These are phyloP conservation scores for Waitea zeae DNA, from an alignment of 1,284 basidiomycete genomes.

Conservation along the genomic window DNA sequence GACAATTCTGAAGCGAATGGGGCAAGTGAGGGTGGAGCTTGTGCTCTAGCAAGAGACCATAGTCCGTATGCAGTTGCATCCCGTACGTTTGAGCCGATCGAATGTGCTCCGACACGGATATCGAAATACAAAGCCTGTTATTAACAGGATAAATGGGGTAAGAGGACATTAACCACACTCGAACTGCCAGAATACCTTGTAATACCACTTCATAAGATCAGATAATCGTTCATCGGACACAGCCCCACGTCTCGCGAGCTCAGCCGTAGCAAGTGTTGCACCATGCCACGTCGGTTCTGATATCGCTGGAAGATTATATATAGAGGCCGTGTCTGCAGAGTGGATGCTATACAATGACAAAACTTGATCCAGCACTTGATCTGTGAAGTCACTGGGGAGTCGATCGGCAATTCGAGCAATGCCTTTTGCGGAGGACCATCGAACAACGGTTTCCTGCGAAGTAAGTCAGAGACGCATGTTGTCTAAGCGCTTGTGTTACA, in stretches of 20 bases:
- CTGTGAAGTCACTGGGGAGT: slow-evolving; percentile 57
- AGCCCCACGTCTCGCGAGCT: too few relatives aligned
- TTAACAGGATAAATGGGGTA: slow-evolving; percentile 4
- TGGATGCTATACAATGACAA: slow-evolving; percentile 56
- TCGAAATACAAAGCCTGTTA: slow-evolving; percentile 82
- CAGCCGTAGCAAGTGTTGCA: slow-evolving; percentile 81
- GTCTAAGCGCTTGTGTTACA: slow-evolving; percentile 6
- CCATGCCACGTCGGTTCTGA: slow-evolving; percentile 92
- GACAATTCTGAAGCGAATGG: slow-evolving; percentile 56
- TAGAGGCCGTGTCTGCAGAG: slow-evolving; percentile 33
- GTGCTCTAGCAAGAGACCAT: slow-evolving; percentile 84
- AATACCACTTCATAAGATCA: too few relatives aligned
- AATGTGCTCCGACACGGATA: slow-evolving; percentile 79
- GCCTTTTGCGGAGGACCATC: slow-evolving; percentile 92
- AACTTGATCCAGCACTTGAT: slow-evolving; percentile 72
- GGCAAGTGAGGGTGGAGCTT: slow-evolving; percentile 37
- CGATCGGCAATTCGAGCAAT: slow-evolving; percentile 74
- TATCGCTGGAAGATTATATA: slow-evolving; percentile 58
- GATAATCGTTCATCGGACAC: too few relatives aligned
- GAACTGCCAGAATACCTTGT: too few relatives aligned
- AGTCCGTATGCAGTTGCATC: slow-evolving; percentile 91
- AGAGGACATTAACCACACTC: slow-evolving; percentile 40
- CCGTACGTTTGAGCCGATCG: slow-evolving; percentile 86
- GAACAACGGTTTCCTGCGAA: slow-evolving; percentile 78
- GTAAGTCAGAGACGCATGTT: slow-evolving; percentile 1